Evolutionary conservation across 139 green algal genomes (phyloP).

Genomic region (Coelastrella sp.): DNA sequence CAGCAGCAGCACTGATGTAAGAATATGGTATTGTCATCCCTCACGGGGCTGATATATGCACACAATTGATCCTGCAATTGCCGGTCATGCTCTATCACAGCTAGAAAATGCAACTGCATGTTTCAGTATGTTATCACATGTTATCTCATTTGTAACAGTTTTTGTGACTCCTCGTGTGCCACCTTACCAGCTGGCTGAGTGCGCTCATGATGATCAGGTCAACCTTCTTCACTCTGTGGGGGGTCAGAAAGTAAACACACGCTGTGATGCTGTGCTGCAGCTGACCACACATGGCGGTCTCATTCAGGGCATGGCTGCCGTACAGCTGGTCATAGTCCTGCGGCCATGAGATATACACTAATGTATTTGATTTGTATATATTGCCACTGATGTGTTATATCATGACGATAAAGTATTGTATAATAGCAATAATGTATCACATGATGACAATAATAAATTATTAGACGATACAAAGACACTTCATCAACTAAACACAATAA

Average conservation of each 20-base stretch:
- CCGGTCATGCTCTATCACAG: neutral
- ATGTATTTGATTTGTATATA: neutral
- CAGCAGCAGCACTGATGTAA: neutral
- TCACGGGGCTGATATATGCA: neutral
- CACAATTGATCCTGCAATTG: too few relatives aligned
- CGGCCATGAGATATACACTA: neutral
- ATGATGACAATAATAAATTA: conserved; percentile 87
- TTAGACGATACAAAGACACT: too few relatives aligned
- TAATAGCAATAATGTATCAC: conserved; percentile 96
- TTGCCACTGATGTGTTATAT: neutral
- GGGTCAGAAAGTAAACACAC: conserved; percentile 36
- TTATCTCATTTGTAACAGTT: neutral
- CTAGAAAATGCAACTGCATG: neutral
- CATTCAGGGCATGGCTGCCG: conserved; percentile 19
- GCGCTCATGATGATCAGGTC: conserved; percentile 43
- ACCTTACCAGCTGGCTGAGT: conserved; percentile 30
- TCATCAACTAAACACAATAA: too few relatives aligned
- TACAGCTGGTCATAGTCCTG: conserved; percentile 42
- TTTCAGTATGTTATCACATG: neutral
- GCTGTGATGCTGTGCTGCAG: conserved; percentile 49
- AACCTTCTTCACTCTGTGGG: conserved; percentile 31
- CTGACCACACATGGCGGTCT: conserved; percentile 20
- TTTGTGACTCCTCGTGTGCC: neutral
- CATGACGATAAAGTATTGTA: conserved; percentile 89
- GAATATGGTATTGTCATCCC: neutral